Evolutionary conservation across 1,139 yeast genomes (phyloP), one percentile per base, ranked within the genome.

Genomic region (Saccharomyces hybrid): DNA sequence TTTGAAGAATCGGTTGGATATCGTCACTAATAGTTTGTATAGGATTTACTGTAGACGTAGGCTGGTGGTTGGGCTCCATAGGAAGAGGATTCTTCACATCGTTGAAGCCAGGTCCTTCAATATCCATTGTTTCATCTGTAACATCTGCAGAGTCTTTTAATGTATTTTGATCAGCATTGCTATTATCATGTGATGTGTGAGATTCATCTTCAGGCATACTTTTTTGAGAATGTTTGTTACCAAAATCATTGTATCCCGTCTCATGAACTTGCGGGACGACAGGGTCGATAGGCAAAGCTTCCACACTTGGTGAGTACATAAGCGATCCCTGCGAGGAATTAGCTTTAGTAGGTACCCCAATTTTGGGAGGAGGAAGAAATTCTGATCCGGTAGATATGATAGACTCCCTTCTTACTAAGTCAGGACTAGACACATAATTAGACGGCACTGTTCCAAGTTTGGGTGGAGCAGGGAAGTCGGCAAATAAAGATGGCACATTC

Each of bases 341-440:
- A 16, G 23, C 6, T 38, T 20, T 38, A 8, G 11, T 11, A 38
- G 25, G 13, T 38, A 6, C 38, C 42, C 49, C 13, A 38, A 47
- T 9, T 31, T 47, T 53, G 13, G 49, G 54, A 6, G 47, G 51
- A 20, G 56, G 47, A 8, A 51, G 42, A 23, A 46, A 28, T n/a
- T 53, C 53, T 16, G 51, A 42, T 9, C 31, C 31, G 5, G 28
- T 46, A 14, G 28, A 27, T 46, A 26, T 27, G n/a, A 46, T 27
- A 2, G 48, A 46, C 31, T 46, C 31, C 20, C 28, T 46, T 25
- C 48, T 57, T 42, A 51, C 31, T 25, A 56, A 49, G 23, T 56
- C 58, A 9, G 63, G 58, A 4, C 56, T 55, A 1, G 63, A 55
- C 32, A 42, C 46, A 29, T 57, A 54, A 34, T 54, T 53, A 11